These are phyloP conservation scores for Peribolospora kevripleyi DNA, from an alignment of 768 basidiomycete species.

Conservation along the genomic window DNA sequence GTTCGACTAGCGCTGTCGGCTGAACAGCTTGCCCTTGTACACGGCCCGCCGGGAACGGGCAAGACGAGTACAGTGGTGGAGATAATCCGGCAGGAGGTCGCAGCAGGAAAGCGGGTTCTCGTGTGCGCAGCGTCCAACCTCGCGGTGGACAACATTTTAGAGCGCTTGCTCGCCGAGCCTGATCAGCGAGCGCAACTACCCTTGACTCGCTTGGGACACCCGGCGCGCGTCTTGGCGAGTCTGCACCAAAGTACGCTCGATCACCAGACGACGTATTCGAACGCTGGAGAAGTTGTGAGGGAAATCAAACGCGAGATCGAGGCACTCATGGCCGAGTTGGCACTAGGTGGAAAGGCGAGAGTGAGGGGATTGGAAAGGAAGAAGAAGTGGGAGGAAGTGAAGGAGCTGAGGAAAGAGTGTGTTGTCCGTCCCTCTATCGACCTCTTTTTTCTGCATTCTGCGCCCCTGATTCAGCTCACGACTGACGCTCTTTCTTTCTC, in stretches of 20 bases:
- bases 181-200: constrained; percentile 4
- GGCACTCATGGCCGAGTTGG: constrained; percentile 35
- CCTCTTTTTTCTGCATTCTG: not conserved
- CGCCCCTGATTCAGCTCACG: not conserved
- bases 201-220: constrained; percentile 80
- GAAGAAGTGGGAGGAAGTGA: constrained; percentile 58
- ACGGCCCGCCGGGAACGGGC: constrained; percentile 89
- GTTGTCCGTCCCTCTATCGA: constrained; percentile 12
- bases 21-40: constrained; percentile 67
- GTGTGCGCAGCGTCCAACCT: constrained; percentile 87
- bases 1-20: constrained; percentile 52
- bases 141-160: constrained; percentile 84
- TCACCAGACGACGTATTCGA: constrained; percentile 18
- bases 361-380: constrained; percentile 40
- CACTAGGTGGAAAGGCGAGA: constrained; percentile 33
- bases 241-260: constrained; percentile 23
- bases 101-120: constrained; percentile 30
- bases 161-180: constrained; percentile 30
- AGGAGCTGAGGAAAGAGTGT: constrained; percentile 70
- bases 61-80: constrained; percentile 93
- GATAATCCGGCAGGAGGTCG: constrained; percentile 53
- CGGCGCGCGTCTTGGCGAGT: constrained; percentile 59
- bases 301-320: constrained; percentile 79
- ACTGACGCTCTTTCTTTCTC: not conserved
- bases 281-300: constrained; percentile 50